Evolutionary conservation across 768 basidiomycete species (phyloP).

Genomic region (Suillus subluteus): DNA sequence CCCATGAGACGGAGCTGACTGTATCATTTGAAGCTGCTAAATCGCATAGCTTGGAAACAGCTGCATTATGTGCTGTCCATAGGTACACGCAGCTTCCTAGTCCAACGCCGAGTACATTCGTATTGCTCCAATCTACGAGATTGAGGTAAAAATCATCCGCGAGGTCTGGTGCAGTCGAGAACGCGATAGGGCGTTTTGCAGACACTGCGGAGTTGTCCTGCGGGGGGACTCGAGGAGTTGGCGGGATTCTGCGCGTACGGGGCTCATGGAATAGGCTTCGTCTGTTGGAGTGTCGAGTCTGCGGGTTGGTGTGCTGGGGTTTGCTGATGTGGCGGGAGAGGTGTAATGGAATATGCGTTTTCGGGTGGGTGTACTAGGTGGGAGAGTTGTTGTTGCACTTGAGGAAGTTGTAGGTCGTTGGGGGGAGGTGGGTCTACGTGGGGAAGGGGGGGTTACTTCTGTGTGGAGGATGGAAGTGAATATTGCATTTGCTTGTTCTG

Average conservation of each 20-base stretch:
- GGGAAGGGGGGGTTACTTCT: conserved; percentile 76
- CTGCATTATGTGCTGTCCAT: conserved; percentile 94
- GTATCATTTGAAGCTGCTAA: conserved; percentile 64
- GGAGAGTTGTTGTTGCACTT: conserved; percentile 42
- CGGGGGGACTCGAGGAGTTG: conserved; percentile 84
- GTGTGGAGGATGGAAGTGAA: conserved; percentile 78
- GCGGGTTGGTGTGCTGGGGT: conserved; percentile 56
- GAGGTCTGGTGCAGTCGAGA: conserved; percentile 93
- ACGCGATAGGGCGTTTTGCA: conserved; percentile 97
- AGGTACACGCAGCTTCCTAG: conserved; percentile 92
- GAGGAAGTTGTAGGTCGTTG: conserved; percentile 43
- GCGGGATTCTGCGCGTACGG: conserved; percentile 83
- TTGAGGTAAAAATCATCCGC: conserved; percentile 99
- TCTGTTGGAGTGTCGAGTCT: conserved; percentile 84
- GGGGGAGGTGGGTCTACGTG: conserved; percentile 65
- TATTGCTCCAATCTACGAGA: conserved; percentile 95
- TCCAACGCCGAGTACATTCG: conserved; percentile 88
- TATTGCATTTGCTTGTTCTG: conserved; percentile 85
- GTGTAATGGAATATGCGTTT: conserved; percentile 72
- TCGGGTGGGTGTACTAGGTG: conserved; percentile 49
- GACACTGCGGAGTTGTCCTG: conserved; percentile 76
- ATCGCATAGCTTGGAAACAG: conserved; percentile 91
- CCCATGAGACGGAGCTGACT: conserved; percentile 92
- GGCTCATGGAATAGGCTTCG: conserved; percentile 88
- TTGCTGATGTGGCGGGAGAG: conserved; percentile 58